Base-by-base conservation (phyloP, 1,284 basidiomycete species). In the Ceratobasidium papillatum region DNA sequence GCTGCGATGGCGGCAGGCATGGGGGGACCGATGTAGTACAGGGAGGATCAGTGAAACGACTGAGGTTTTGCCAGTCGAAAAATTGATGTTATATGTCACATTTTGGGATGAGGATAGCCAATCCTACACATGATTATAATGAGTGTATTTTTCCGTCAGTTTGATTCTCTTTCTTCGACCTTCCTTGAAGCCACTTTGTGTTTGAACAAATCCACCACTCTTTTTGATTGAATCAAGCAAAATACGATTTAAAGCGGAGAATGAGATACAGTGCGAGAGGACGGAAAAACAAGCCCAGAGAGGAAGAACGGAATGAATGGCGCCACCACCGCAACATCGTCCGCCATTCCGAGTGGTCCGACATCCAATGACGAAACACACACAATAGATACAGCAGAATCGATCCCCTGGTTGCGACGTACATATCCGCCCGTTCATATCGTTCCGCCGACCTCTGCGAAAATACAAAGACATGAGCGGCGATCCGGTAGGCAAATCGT, bases 1-100 rank as follows among this genome's bases (percentile, higher is more conserved):
- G 82, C 81, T 75, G 81, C 82, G 77, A 80, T 84, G 76, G 84
- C 84, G 22, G 78, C 65, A 30, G 64, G 74, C 34, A 71, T 78
- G 77, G 73, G 27, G 3, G 59, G 59, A 19, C 56, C 56, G n/a
- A 62, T 41, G 43, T 45, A 62, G 25, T 7, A 62, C 22, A 14
- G 58, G 58, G 36, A 25, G 27, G 41, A 59, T 22, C 17, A 62
- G 59, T 62, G 59, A 62, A 62, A 25, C 22, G 41, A 38, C 59
- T 62, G 22, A 30, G 19, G 7, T 34, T 41, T 43, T 7, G 4
- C 59, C 25, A 22, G 59, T 25, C 32, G 22, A 62, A 62, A 62
- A 62, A 43, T 43, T 62, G n/a, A 62, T 62, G 59, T 62, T 54
- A 54, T 36, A 58, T 47, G 32, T 22, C 32, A 58, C 36, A 36